Percentiles rank a stretch among this genome's conserved stretches.
Evolutionary conservation across 2,329 filamentous ascomycete genomes (phyloP).

Genomic region (Juglanconis oblonga): DNA sequence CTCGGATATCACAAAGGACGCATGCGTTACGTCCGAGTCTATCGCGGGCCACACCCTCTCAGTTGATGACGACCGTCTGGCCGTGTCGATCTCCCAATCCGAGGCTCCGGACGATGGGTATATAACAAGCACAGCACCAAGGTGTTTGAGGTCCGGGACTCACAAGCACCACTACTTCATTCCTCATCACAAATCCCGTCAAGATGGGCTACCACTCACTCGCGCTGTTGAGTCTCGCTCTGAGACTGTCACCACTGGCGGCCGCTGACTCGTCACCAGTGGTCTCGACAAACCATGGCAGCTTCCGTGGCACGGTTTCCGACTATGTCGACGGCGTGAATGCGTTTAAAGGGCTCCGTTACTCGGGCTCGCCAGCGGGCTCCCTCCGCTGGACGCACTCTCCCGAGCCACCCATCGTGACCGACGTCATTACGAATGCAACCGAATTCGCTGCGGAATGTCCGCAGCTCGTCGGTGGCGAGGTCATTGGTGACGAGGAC

Average conservation of each 20-base stretch:
- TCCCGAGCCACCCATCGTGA: slow-evolving; percentile 13
- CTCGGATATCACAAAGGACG: not conserved
- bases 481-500: slow-evolving; percentile 47
- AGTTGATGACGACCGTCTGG: not conserved
- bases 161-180: no score
- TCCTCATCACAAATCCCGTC: not conserved
- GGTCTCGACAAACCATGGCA: slow-evolving; percentile 8
- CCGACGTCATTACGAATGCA: slow-evolving; percentile 3
- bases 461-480: not conserved
- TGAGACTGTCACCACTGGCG: not conserved
- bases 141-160: no score
- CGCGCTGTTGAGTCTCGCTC: not conserved
- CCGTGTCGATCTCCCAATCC: not conserved
- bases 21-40: not conserved
- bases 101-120: not conserved
- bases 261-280: not conserved
- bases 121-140: not conserved
- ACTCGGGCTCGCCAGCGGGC: slow-evolving; percentile 20
- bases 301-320: slow-evolving; percentile 22
- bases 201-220: not conserved
- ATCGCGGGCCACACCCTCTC: no score
- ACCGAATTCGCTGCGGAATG: not conserved
- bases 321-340: slow-evolving; percentile 22
- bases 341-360: slow-evolving; percentile 27
- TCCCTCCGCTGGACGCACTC: slow-evolving; percentile 20